These are phyloP conservation scores for Arabidopsis arenosa DNA, from an alignment of 345 rosid species.

Conservation along the genomic window DNA sequence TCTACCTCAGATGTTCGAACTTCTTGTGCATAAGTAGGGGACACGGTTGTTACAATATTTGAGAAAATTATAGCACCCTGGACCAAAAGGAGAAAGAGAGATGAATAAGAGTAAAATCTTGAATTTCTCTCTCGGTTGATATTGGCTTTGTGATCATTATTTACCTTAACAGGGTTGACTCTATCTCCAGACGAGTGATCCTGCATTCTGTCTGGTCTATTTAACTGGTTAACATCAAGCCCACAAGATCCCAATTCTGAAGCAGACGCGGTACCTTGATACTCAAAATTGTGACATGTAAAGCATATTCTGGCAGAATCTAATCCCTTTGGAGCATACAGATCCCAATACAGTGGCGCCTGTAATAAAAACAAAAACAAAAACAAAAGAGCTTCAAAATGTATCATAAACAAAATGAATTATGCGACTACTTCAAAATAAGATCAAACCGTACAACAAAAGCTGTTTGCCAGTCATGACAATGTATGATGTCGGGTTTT, in stretches of 20 bases:
- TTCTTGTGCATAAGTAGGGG: conserved; percentile 96
- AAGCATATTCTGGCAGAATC: conserved; percentile 96
- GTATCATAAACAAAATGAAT: conserved; percentile 28
- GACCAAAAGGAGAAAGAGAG: conserved; percentile 32
- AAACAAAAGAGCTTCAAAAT: not conserved
- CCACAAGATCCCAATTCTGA: conserved; percentile 91
- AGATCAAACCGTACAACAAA: conserved; percentile 69
- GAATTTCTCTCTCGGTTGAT: conserved; percentile 2
- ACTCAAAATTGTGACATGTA: conserved; percentile 98
- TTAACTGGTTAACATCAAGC: conserved; percentile 79
- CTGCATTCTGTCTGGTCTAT: conserved; percentile 98
- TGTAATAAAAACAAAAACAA: conserved; percentile 22
- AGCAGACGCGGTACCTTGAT: conserved; percentile 92
- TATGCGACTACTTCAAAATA: conserved; percentile 10
- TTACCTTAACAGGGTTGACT: conserved; percentile 89
- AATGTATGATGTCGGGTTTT: conserved; percentile 94
- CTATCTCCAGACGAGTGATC: conserved; percentile 77
- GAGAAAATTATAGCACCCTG: conserved; percentile 98
- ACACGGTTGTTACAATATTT: conserved; percentile 95
- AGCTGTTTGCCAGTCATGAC: conserved; percentile 99
- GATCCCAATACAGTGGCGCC: conserved; percentile 98
- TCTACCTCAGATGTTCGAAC: conserved; percentile 90
- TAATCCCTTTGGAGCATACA: conserved; percentile 90
- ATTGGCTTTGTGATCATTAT: conserved; percentile 6
- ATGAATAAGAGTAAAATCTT: conserved; percentile 1